Base-by-base conservation (phyloP, 2,329 filamentous ascomycete genomes). In the Aureobasidium zeae region DNA sequence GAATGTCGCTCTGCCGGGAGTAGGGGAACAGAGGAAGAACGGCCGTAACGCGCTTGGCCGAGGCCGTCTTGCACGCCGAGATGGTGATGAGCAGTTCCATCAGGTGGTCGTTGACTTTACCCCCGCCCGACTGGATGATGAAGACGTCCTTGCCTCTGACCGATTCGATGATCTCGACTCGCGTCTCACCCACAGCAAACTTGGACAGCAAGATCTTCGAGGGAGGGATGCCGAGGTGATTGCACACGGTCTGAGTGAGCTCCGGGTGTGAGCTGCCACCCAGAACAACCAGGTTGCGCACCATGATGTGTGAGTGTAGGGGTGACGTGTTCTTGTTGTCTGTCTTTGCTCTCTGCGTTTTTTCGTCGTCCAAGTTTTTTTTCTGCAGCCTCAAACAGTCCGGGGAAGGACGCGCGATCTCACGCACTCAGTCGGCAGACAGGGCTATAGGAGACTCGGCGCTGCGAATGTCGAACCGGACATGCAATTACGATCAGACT, bases 71-170 rank as follows among this genome's bases (percentile, higher is more conserved):
- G 77, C 91, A 96, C 49, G 91, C 91, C n/a, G 86, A 94, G 56
- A 96, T 89, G 69, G 91, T 94, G 68, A 96, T 95, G 63, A 94
- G 84, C 37, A 96, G 79, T 61, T 98, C 91, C 70, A 98, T 83
- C 52, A 98, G 78, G 67, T 94, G 81, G 67, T 98, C 91, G 62
- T 98, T 98, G 67, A 95, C 86, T 57, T 83, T 84, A 51, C 86
- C 87, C 54, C 86, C 86, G 54, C 86, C 87, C 30, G 86, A 91
- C 66, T 96, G 89, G 57, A 98, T 86, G 61, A 96, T 95, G 69
- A 93, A 98, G 62, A 95, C 91, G 77, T 98, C 91, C 65, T 98
- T 98, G 55, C 86, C 91, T 55, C 91, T 83, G 39, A 98, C 91
- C 11, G 87, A 94, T 65, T 98, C 91, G 63, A 88, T 77, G 58